A percentile compares a stretch with the other conserved stretches of the same genome.
phyloP scores from a whole-genome alignment of 345 rosid species.

The Clausena lansium region DNA sequence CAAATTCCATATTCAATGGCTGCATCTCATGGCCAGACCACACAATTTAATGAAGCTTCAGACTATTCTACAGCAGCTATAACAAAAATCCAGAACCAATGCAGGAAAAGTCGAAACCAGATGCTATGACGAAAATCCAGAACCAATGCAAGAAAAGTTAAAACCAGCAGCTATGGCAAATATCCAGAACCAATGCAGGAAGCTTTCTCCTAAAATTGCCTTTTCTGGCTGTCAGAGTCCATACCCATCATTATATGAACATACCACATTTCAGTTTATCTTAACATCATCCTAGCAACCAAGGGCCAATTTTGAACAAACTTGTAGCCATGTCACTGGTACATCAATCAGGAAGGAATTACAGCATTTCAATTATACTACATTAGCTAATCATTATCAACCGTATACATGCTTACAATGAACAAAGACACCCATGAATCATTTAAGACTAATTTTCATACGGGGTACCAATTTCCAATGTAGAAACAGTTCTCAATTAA shows the following conservation, averaged over 20 bases:
- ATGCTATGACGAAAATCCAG: neutral
- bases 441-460: neutral
- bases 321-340: neutral
- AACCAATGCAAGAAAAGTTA: neutral
- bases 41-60: constrained; percentile 16
- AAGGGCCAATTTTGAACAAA: neutral
- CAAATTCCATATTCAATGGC: neutral
- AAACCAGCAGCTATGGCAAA: neutral
- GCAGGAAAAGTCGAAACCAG: neutral
- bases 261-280: neutral
- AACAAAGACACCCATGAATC: neutral
- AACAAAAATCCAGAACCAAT: neutral
- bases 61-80: neutral
- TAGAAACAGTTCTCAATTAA: neutral
- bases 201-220: neutral
- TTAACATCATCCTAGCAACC: neutral
- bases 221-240: neutral
- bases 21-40: neutral
- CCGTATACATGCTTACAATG: neutral
- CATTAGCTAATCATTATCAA: neutral
- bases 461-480: neutral
- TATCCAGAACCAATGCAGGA: constrained; percentile 2
- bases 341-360: neutral
- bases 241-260: neutral
- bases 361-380: neutral